Percentiles rank a stretch among this genome's conserved stretches.
Conservation (phyloP, 768 basidiomycete genomes). For the Lactifluus hygrophoroides region DNA sequence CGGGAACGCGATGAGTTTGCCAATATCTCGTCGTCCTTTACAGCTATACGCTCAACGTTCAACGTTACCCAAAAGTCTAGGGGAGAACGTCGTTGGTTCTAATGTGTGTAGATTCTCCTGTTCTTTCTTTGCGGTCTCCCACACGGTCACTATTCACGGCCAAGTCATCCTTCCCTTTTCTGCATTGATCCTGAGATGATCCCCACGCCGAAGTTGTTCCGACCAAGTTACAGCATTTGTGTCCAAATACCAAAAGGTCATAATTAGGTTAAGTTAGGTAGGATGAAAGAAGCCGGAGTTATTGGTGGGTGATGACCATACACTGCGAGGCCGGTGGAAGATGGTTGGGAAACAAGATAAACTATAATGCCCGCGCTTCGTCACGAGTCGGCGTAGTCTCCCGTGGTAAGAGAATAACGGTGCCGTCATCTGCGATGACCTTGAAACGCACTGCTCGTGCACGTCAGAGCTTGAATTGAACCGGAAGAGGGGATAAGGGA, state of each 20-base stretch:
- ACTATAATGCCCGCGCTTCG: neutral
- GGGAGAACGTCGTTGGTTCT: neutral
- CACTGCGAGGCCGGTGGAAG: too few relatives aligned
- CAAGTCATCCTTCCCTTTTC: neutral
- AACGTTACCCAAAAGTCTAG: neutral
- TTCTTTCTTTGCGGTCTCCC: neutral
- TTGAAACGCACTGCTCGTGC: conserved; percentile 13
- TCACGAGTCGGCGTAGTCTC: neutral
- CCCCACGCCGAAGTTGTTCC: neutral
- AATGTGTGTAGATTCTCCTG: neutral
- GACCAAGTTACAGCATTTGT: neutral
- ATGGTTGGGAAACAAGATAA: neutral
- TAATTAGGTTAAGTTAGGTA: neutral
- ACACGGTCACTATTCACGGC: neutral
- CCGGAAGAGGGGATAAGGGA: neutral
- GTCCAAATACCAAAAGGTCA: neutral
- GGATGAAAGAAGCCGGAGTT: neutral
- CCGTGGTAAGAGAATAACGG: conserved; percentile 1
- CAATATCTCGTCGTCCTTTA: neutral
- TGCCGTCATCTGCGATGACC: conserved; percentile 10
- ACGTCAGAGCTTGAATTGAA: neutral
- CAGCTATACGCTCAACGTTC: neutral
- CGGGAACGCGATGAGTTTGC: conserved; percentile 14
- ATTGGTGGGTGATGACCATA: neutral
- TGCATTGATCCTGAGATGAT: neutral